phyloP scores from a whole-genome alignment of 176 grass and related monocot species.

The Carex kokanica region DNA sequence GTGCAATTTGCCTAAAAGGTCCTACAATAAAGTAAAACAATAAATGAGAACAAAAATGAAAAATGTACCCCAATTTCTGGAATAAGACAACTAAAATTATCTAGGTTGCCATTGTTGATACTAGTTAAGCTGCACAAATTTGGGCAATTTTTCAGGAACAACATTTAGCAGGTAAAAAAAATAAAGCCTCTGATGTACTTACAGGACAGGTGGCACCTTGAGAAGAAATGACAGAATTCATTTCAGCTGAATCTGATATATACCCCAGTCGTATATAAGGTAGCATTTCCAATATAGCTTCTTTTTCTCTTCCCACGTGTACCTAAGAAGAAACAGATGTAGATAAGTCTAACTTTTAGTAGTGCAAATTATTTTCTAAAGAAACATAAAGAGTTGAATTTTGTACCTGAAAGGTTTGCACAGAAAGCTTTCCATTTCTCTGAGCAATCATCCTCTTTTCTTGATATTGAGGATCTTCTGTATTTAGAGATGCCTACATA shows the following conservation, averaged over 20 bases:
- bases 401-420: slow-evolving; percentile 88
- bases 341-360: slow-evolving; percentile 28
- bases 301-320: slow-evolving; percentile 72
- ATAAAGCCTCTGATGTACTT: slow-evolving; percentile 16
- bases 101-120: background rate
- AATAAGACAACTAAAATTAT: background rate
- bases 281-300: slow-evolving; percentile 88
- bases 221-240: slow-evolving; percentile 83
- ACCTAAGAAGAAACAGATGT: slow-evolving; percentile 50
- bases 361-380: slow-evolving; percentile 10
- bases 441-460: slow-evolving; percentile 99
- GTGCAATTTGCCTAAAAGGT: background rate
- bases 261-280: slow-evolving; percentile 87
- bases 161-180: background rate
- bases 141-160: background rate
- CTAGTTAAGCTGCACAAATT: background rate
- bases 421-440: slow-evolving; percentile 85
- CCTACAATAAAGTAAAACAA: background rate
- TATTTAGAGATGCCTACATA: slow-evolving; percentile 85
- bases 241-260: slow-evolving; percentile 90
- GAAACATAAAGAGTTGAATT: slow-evolving; percentile 22
- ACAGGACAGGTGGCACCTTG: slow-evolving; percentile 92
- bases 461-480: slow-evolving; percentile 97
- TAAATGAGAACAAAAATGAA: background rate
- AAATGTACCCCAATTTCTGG: background rate